Evolutionary conservation across 371 early-diverging fungal species (phyloP).

Genomic region (Rhizopus delemar): DNA sequence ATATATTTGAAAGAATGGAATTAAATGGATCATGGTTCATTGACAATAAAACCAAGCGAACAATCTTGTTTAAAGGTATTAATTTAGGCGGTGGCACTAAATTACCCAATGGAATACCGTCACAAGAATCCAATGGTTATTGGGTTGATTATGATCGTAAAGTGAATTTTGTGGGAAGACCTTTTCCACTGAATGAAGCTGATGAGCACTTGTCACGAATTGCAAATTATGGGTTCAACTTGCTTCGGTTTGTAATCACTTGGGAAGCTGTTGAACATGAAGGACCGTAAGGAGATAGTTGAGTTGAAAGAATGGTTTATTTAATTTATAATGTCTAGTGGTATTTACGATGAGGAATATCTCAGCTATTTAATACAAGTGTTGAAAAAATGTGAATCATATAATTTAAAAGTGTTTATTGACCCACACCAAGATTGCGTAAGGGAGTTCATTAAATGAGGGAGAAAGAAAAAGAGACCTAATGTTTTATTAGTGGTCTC

Average conservation of each 20-base stretch:
- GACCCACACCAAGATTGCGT: slow-evolving; percentile 82
- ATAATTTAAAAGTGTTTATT: slow-evolving; percentile 78
- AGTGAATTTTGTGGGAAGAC: slow-evolving; percentile 69
- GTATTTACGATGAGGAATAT: slow-evolving; percentile 82
- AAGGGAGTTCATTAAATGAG: slow-evolving; percentile 16
- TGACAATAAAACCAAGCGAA: slow-evolving; percentile 55
- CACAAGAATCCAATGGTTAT: slow-evolving; percentile 53
- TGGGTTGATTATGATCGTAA: slow-evolving; percentile 58
- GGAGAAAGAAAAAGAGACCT: neutral
- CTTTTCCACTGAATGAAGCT: slow-evolving; percentile 82
- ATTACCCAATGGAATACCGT: slow-evolving; percentile 51
- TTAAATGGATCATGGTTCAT: slow-evolving; percentile 66
- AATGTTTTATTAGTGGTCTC: slow-evolving; percentile 59
- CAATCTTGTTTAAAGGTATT: slow-evolving; percentile 64
- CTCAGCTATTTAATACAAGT: slow-evolving; percentile 75
- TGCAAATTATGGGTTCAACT: slow-evolving; percentile 77
- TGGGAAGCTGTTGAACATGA: slow-evolving; percentile 88
- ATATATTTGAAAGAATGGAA: slow-evolving; percentile 25
- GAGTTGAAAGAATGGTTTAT: slow-evolving; percentile 29
- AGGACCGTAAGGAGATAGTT: slow-evolving; percentile 64
- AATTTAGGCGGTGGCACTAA: slow-evolving; percentile 70
- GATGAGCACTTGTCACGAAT: slow-evolving; percentile 79
- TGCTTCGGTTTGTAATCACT: slow-evolving; percentile 73
- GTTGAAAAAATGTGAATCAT: slow-evolving; percentile 60
- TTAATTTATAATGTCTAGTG: slow-evolving; percentile 45